Evolutionary conservation across 1,284 basidiomycete genomes (phyloP), one percentile per base, ranked within the genome.

Genomic region (Ustilago hordei): DNA sequence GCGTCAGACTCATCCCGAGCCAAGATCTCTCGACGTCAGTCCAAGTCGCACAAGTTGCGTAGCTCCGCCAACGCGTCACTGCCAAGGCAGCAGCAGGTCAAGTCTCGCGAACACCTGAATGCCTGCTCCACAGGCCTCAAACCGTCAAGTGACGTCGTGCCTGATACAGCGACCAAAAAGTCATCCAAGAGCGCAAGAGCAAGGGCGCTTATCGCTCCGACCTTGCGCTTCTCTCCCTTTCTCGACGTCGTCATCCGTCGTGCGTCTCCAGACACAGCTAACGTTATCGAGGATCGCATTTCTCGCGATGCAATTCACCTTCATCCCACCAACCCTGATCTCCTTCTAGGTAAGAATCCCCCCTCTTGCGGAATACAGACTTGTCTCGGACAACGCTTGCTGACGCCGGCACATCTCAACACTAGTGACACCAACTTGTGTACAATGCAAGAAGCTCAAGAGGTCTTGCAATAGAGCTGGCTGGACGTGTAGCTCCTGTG

Each of bases 311-410:
- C 55, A 0, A 48, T 67, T 3, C 41, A 47, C 12, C 32, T 11
- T 17, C 59, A 61, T 61, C 60, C 59, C 7, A 7, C 17, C 3
- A 41, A 54, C 12, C 19, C 65, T 17, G 48, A 62, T 8, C 12
- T 52, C 11, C 65, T 67, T 13, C 59, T 61, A 43, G 50, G 59
- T 60, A 60, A 60, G 58, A 45, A 19, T 41, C 8, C 28, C 19
- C n/a, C 28, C 32, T 32, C 13, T 3, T 35, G n/a, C 17, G 1
- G 3, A n/a, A 4, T 15, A 15, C 17, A 2, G 8, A 8, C 31
- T n/a, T 36, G 31, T 36, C 31, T 54, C 34, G 50, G n/a, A 5
- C 8, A 52, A 9, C 5, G 50, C 55, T 19, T 23, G 47, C 48
- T 60, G 12, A 50, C 47, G 13, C 36, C 8, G 15, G 8, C 12